These are phyloP conservation scores for Clavispora asparagi DNA, from an alignment of 805 yeast species.

Conservation along the genomic window DNA sequence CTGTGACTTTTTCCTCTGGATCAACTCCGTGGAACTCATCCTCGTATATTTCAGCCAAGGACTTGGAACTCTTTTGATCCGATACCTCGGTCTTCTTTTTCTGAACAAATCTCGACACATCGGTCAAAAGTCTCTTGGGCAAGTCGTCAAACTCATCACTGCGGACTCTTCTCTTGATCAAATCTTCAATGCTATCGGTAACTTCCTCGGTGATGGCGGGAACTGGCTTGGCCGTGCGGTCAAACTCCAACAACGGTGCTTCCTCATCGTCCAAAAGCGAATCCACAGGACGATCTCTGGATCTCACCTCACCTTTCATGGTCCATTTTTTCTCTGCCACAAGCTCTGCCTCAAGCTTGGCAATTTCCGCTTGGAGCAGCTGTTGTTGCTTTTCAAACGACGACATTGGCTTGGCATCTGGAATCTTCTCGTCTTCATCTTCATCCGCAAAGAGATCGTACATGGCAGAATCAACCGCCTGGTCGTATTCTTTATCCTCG, in stretches of 20 bases:
- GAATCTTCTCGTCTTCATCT: constrained; percentile 16
- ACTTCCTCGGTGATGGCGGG: constrained; percentile 90
- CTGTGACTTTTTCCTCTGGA: constrained; percentile 45
- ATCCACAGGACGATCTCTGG: constrained; percentile 77
- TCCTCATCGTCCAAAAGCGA: constrained; percentile 66
- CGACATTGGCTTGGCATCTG: constrained; percentile 43
- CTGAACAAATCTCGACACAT: constrained; percentile 52
- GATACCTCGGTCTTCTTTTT: constrained; percentile 58
- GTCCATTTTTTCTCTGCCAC: constrained; percentile 93
- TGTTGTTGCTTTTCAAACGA: constrained; percentile 80
- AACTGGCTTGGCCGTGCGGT: constrained; percentile 90
- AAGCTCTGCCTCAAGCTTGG: constrained; percentile 75
- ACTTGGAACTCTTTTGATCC: constrained; percentile 79
- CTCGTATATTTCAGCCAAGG: constrained; percentile 88
- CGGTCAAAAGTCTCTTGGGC: constrained; percentile 64
- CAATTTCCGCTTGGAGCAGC: constrained; percentile 71
- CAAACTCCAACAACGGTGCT: constrained; percentile 67
- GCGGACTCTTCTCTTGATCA: constrained; percentile 77
- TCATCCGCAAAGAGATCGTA: constrained; percentile 55
- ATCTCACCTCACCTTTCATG: constrained; percentile 85
- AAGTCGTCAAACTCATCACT: constrained; percentile 79
- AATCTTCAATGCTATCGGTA: constrained; percentile 81
- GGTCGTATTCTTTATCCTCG: constrained; percentile 57
- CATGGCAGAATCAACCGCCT: constrained; percentile 56
- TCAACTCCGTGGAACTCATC: constrained; percentile 61